A percentile compares a stretch with the other conserved stretches of the same genome.
These are phyloP conservation scores for Fusarium sublunatum DNA, from an alignment of 2,329 filamentous ascomycete genomes.

Conservation along the genomic window DNA sequence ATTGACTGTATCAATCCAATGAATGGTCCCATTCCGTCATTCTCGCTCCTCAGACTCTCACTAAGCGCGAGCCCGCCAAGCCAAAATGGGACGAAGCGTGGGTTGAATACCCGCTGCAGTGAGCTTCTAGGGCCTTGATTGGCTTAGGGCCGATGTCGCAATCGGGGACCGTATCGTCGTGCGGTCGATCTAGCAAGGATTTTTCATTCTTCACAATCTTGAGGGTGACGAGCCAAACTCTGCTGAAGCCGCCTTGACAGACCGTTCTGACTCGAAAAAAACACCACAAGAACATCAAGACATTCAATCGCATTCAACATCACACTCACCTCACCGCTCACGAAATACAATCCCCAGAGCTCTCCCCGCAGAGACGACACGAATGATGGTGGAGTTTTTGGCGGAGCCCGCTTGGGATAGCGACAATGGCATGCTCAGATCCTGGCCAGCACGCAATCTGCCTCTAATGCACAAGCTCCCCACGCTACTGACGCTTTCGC, in stretches of 20 bases:
- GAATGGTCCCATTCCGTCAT: conserved; percentile 26
- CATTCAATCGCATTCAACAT: neutral
- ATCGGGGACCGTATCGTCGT: conserved; percentile 41
- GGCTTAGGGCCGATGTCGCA: conserved; percentile 39
- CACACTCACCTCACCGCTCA: neutral
- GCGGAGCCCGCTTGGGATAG: conserved; percentile 32
- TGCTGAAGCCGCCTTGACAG: neutral
- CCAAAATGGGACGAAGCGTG: conserved; percentile 19
- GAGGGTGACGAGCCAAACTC: conserved; percentile 2
- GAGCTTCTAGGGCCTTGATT: conserved; percentile 2
- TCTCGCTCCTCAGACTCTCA: conserved; percentile 2
- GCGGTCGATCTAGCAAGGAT: conserved; percentile 28
- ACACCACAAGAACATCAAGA: neutral
- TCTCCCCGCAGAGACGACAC: conserved; percentile 12
- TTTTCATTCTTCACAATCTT: conserved; percentile 8
- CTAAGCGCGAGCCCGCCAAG: conserved; percentile 18
- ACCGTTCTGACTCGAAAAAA: neutral
- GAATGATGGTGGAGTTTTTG: conserved; percentile 34
- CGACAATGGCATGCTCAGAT: conserved; percentile 45
- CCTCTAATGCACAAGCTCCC: conserved; percentile 31
- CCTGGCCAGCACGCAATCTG: conserved; percentile 48
- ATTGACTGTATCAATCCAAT: conserved; percentile 21
- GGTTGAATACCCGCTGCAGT: conserved; percentile 23
- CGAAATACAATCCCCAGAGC: neutral
- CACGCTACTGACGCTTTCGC: conserved; percentile 15